Base-by-base conservation (phyloP, 495 filamentous ascomycete species). In the Neurospora sp. region DNA sequence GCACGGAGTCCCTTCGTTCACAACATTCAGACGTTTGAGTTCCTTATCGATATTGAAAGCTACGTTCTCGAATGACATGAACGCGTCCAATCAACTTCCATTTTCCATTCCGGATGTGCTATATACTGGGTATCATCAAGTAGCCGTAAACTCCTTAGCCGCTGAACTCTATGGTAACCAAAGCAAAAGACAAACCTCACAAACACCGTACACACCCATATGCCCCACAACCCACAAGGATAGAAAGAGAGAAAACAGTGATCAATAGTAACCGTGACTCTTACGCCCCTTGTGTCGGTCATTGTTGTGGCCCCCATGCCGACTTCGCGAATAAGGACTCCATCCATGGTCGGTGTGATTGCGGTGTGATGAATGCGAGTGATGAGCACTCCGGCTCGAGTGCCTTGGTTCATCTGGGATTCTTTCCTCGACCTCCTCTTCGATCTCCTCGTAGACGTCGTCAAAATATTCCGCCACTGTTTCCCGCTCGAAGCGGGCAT, bases 391-490 rank as follows among this genome's bases (percentile, higher is more conserved):
- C 4, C 71, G 70, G 70, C 78, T 79, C 16, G 76, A 71, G 12
- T 80, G 81, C 11, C 76, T 76, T 11, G 81, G 76, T 20, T 76
- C 74, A 14, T 79, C 76, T 18, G 76, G 80, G 20, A 88, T 81
- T 31, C 79, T 73, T 74, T 88, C 84, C 68, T 91, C 89, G 20
- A 91, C 83, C 76, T 91, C 90, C 61, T 89, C 83, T 76, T 92
- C 90, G 74, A 88, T 88, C 79, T 96, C 92, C 76, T 96, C 93
- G 79, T 90, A 91, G 76, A 94, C 92, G 39, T 90, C 89, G 72
- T 88, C 88, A 78, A 91, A 92, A 78, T 89, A 92, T 71, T 88
- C 84, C 12, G 86, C 84, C 12, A 96, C 91, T 9, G 85, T 81
- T 18, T 85, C 83, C 76, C 88, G 88, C 83, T 99, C 96, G 22